Evolutionary conservation across 139 green algal species (phyloP).

Genomic region (Tetraselmis striata): DNA sequence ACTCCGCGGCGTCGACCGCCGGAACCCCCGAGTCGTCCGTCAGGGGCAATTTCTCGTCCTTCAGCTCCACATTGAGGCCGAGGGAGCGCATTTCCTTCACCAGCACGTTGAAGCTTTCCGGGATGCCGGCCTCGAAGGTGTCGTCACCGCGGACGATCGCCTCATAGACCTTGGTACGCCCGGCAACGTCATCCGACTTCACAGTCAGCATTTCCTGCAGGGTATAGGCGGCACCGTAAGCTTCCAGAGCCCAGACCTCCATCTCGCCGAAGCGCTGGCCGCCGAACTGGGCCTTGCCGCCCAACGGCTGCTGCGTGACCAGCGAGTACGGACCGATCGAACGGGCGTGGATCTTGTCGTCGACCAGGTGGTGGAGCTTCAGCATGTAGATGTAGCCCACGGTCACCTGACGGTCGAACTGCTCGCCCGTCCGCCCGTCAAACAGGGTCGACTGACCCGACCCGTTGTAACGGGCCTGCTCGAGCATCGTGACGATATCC

Average conservation of each 20-base stretch:
- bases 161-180: constrained; percentile 29
- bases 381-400: constrained; percentile 49
- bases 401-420: constrained; percentile 55
- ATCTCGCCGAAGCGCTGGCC: constrained; percentile 56
- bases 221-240: constrained; percentile 45
- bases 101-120: constrained; percentile 46
- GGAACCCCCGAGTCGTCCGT: no score
- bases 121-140: constrained; percentile 28
- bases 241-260: constrained; percentile 56
- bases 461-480: no score
- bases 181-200: constrained; percentile 50
- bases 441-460: constrained; percentile 58
- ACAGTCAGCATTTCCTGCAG: constrained; percentile 50
- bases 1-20: no score
- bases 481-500: no score
- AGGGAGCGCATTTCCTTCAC: constrained; percentile 44
- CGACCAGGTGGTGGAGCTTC: constrained; percentile 47
- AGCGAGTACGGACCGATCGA: constrained; percentile 53
- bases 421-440: constrained; percentile 53
- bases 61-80: constrained; percentile 35
- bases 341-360: constrained; percentile 57
- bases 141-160: constrained; percentile 16
- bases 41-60: constrained; percentile 15
- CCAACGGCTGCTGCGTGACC: constrained; percentile 53
- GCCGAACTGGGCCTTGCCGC: constrained; percentile 36